phyloP scores from a whole-genome alignment of 805 yeast genomes.

The Candida ponderosae region DNA sequence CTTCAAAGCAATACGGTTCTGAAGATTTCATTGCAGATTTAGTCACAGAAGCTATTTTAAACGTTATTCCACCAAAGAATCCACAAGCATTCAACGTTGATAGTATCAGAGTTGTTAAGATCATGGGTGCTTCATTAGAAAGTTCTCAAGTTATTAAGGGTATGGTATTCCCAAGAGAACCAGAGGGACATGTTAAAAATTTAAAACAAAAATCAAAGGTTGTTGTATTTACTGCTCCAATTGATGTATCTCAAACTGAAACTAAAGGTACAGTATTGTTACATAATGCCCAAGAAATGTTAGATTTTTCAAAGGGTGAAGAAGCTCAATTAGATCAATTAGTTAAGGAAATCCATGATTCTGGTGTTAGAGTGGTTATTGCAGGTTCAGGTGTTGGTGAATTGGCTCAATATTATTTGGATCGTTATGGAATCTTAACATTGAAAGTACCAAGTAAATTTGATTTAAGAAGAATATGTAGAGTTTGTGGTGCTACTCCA shows the following conservation, averaged over 20 bases:
- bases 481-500: conserved; percentile 97
- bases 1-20: conserved; percentile 88
- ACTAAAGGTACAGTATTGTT: conserved; percentile 95
- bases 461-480: conserved; percentile 86
- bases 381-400: conserved; percentile 97
- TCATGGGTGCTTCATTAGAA: conserved; percentile 82
- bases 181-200: conserved; percentile 83
- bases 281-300: conserved; percentile 95
- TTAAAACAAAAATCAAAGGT: conserved; percentile 64
- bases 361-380: conserved; percentile 81
- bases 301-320: conserved; percentile 93
- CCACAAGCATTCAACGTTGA: conserved; percentile 78
- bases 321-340: conserved; percentile 85
- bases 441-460: conserved; percentile 90
- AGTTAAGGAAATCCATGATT: conserved; percentile 72
- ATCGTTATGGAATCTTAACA: conserved; percentile 78
- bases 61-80: conserved; percentile 63
- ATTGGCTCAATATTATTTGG: conserved; percentile 84
- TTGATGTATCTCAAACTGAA: conserved; percentile 94
- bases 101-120: conserved; percentile 89
- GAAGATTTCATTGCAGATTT: conserved; percentile 72
- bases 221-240: conserved; percentile 88
- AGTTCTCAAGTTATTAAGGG: conserved; percentile 83
- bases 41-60: conserved; percentile 78
- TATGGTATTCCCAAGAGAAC: conserved; percentile 96